These are phyloP conservation scores for Phlyctochytrium bullatum DNA, from an alignment of 192 early-diverging fungal species.

Conservation along the genomic window DNA sequence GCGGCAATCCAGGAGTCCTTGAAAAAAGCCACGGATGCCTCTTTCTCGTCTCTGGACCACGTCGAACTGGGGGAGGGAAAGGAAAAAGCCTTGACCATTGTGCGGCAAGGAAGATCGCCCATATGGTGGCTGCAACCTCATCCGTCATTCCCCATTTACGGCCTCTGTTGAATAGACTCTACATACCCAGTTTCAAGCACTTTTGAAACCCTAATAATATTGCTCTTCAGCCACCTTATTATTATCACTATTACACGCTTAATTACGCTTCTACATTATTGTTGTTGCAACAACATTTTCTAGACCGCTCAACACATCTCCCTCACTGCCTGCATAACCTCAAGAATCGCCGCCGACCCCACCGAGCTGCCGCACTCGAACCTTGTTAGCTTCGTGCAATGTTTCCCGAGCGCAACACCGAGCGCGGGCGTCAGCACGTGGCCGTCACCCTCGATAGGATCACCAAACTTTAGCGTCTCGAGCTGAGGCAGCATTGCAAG, in stretches of 20 bases:
- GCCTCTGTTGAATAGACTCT: too few relatives aligned
- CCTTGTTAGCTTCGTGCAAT: neutral
- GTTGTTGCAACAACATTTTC: neutral
- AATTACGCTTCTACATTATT: too few relatives aligned
- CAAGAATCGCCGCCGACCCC: neutral
- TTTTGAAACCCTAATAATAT: too few relatives aligned
- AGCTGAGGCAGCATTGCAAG: neutral
- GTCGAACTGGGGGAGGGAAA: too few relatives aligned
- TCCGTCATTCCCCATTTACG: neutral
- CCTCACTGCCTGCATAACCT: neutral
- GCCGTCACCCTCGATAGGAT: neutral
- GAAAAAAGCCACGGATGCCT: too few relatives aligned
- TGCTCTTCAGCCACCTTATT: too few relatives aligned
- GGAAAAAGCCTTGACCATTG: too few relatives aligned
- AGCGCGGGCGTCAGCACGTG: neutral
- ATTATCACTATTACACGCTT: too few relatives aligned
- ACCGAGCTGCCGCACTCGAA: neutral
- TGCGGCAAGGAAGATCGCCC: neutral
- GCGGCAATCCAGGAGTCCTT: too few relatives aligned
- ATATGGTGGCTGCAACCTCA: neutral
- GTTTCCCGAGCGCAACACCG: neutral
- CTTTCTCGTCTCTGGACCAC: too few relatives aligned
- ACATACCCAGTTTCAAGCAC: too few relatives aligned
- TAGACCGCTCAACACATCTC: neutral
- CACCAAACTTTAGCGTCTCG: neutral